Evolutionary conservation across 1,139 yeast species (phyloP).

Genomic region (Yamadazyma membranifaciens): DNA sequence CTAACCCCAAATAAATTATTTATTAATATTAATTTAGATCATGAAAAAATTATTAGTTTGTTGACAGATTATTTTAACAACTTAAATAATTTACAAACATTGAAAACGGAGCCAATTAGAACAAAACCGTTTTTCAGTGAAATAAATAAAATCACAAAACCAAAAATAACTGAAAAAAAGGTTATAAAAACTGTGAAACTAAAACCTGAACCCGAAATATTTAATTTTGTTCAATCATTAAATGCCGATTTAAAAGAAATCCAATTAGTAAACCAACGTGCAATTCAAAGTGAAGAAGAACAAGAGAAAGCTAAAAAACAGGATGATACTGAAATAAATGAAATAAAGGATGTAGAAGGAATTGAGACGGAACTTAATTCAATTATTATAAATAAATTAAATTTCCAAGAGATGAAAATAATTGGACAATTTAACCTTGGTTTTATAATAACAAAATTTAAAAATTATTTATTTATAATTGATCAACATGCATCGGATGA

Average conservation of each 20-base stretch:
- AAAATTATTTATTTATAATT: slow-evolving; percentile 71
- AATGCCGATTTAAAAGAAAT: too few species aligned
- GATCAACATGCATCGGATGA: slow-evolving; percentile 99
- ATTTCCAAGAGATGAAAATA: slow-evolving; percentile 68
- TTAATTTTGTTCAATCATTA: slow-evolving; percentile 3
- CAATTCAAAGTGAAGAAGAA: not conserved
- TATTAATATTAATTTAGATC: slow-evolving; percentile 53
- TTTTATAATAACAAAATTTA: slow-evolving; percentile 66
- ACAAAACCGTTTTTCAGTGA: not conserved
- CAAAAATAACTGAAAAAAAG: not conserved
- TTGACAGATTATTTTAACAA: slow-evolving; percentile 4
- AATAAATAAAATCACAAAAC: not conserved
- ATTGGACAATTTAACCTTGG: slow-evolving; percentile 95
- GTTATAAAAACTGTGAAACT: not conserved
- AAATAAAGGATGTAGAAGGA: not conserved
- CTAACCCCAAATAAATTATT: slow-evolving; percentile 88
- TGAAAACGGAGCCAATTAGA: not conserved
- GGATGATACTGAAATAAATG: not conserved
- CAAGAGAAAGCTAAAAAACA: not conserved
- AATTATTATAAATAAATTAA: slow-evolving; percentile 57
- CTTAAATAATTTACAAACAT: slow-evolving; percentile 4
- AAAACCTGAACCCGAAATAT: slow-evolving; percentile 1
- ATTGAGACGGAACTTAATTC: slow-evolving; percentile 2
- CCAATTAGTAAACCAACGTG: not conserved
- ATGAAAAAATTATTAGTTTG: not conserved